Conservation (phyloP, 306 rosid genomes). For the Fragaria vesca region DNA sequence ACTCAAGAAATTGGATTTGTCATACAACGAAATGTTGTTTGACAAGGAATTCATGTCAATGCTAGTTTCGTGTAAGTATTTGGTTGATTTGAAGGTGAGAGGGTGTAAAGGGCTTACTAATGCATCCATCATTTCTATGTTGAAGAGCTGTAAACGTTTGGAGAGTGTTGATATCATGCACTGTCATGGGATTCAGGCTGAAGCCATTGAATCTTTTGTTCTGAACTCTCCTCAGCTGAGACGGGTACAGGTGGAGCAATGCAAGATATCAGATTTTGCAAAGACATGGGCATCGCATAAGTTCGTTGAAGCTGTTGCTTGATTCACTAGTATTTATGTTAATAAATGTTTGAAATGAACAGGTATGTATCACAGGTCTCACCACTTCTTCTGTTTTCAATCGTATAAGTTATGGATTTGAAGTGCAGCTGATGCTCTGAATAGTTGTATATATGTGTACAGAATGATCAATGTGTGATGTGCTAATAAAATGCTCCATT, state of each 20-base stretch:
- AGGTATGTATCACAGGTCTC: conserved; percentile 24
- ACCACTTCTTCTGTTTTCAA: neutral
- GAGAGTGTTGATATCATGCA: conserved; percentile 60
- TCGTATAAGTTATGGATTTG: conserved; percentile 12
- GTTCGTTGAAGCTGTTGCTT: conserved; percentile 51
- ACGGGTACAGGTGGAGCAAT: conserved; percentile 58
- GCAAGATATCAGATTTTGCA: conserved; percentile 58
- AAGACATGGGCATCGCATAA: conserved; percentile 48
- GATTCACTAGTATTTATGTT: conserved; percentile 15
- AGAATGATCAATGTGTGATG: neutral
- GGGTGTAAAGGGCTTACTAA: conserved; percentile 63
- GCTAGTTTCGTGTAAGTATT: conserved; percentile 55
- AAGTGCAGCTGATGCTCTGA: conserved; percentile 11
- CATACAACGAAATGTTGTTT: conserved; percentile 66
- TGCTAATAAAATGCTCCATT: conserved; percentile 4
- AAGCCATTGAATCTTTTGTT: conserved; percentile 50
- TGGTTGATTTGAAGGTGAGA: conserved; percentile 64
- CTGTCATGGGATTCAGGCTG: conserved; percentile 55
- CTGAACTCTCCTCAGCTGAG: conserved; percentile 50
- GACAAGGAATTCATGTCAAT: conserved; percentile 77
- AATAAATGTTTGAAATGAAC: conserved; percentile 28
- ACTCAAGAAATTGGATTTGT: conserved; percentile 69
- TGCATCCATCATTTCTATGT: conserved; percentile 39
- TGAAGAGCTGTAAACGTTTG: conserved; percentile 58
- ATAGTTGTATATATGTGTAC: conserved; percentile 22